Evolutionary conservation across 192 early-diverging fungal species (phyloP), one percentile per base, ranked within the genome.

Genomic region (Coemansia sp.): DNA sequence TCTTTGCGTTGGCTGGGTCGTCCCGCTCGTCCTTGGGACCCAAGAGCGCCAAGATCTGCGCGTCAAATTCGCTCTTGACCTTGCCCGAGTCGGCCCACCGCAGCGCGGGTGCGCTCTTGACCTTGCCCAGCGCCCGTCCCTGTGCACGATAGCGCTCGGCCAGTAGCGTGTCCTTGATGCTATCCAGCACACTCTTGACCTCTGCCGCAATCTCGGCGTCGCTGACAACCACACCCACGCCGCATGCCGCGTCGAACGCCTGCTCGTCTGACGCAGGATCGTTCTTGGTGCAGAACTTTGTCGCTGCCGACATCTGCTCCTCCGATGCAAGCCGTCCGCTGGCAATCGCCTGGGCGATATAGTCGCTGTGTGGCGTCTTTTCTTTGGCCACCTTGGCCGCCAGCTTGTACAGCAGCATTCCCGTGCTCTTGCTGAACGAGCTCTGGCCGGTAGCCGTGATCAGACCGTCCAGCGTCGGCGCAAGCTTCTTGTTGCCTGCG

Each of bases 1-100:
- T 77, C 48, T 76, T 74, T 38, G 42, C 56, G 7, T 57, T 67
- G 32, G 72, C 67, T n/a, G 84, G 83, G 54, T 86, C 82, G 73
- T 98, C 96, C 42, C 95, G 87, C 68, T 98, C 96, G 73, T 98
- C 96, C 76, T 98, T 97, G 64, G 95, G 95, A n/a, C 98, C 98
- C 50, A 99, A 81, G n/a, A 89, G 62, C 16, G 87, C 86, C 19
- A 90, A 69, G 44, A 92, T 77, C 83, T 94, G 90, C 28, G 84
- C 85, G 42, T 98, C 98, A 29, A 97, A 77, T 75, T 87, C 88
- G 55, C 86, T 82, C 78, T 99, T 99, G 33, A 98, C 87, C 47
- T 80, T 81, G 58, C 84, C 83, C 43, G 91, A 82, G 60, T 94
- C 89, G 22, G 96, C 98, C 98, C 98, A 99, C 54, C 81, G 82